Conservation (phyloP, 2,329 filamentous ascomycete genomes). For the Claviceps maximensis region DNA sequence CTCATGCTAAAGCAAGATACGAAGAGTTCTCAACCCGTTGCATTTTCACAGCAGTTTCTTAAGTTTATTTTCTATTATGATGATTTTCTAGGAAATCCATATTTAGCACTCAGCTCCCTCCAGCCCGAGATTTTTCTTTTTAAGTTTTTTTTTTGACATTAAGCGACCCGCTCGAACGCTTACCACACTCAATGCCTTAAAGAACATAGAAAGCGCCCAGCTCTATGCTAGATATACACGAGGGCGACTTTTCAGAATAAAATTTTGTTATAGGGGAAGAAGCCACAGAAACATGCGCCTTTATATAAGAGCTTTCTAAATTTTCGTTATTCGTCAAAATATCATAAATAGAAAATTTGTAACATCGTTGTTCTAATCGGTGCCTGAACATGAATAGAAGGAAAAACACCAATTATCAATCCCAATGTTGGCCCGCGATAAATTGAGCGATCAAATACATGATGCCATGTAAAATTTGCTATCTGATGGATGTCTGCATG, state of each 20-base stretch:
- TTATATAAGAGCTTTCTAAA: constrained; percentile 4
- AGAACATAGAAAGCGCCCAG: background rate
- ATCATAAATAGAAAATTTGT: background rate
- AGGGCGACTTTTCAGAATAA: background rate
- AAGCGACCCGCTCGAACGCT: background rate
- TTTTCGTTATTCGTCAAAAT: constrained; percentile 1
- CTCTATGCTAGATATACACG: background rate
- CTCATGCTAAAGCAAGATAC: background rate
- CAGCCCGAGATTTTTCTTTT: background rate
- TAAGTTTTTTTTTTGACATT: background rate
- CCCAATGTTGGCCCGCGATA: background rate
- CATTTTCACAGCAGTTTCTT: background rate
- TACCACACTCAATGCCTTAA: background rate
- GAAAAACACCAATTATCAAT: background rate
- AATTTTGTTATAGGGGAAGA: background rate
- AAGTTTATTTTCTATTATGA: background rate
- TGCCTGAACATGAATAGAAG: background rate
- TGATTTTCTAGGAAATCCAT: constrained; percentile 12
- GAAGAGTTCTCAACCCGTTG: too few relatives aligned
- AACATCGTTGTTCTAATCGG: background rate
- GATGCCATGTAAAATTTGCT: background rate
- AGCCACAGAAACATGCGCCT: background rate
- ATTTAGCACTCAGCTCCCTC: constrained; percentile 22
- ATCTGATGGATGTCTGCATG: background rate
- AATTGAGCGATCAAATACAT: background rate